Evolutionary conservation across 2,329 filamentous ascomycete species (phyloP).

Genomic region (Truncatella angustata): DNA sequence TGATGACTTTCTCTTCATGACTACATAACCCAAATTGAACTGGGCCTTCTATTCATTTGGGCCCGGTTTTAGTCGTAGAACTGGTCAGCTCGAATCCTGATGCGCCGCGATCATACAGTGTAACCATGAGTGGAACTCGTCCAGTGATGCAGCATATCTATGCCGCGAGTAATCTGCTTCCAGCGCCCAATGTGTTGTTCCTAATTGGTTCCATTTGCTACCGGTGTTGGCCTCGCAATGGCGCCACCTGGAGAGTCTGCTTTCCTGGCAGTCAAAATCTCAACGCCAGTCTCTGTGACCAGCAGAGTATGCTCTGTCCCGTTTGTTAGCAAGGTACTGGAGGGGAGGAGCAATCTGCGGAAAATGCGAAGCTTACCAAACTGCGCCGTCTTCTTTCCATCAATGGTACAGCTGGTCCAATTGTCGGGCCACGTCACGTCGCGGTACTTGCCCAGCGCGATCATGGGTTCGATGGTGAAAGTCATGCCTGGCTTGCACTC

Average conservation of each 20-base stretch:
- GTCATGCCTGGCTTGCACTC: constrained; percentile 95
- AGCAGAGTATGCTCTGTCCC: constrained; percentile 74
- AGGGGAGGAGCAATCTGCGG: background rate
- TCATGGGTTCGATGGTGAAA: constrained; percentile 99
- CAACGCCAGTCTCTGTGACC: constrained; percentile 80
- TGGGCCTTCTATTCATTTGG: too few relatives aligned
- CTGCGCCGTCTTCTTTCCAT: constrained; percentile 87
- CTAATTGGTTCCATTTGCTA: constrained; percentile 17
- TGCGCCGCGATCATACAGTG: background rate
- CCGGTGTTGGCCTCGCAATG: constrained; percentile 50
- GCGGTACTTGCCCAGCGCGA: constrained; percentile 83
- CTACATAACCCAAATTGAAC: too few relatives aligned
- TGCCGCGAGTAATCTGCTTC: background rate
- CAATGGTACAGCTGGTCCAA: constrained; percentile 93
- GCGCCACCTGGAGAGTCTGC: constrained; percentile 75
- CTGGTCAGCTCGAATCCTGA: too few relatives aligned
- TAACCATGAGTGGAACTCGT: background rate
- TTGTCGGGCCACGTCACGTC: constrained; percentile 98
- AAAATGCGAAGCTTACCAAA: constrained; percentile 62
- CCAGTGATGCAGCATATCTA: background rate
- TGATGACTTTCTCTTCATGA: too few relatives aligned
- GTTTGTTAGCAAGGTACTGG: background rate
- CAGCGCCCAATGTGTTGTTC: constrained; percentile 1
- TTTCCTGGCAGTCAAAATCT: constrained; percentile 74
- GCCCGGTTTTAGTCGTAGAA: too few relatives aligned